Evolutionary conservation across 2,329 filamentous ascomycete species (phyloP), one percentile per base, ranked within the genome.

Genomic region (Aspergillus sp.): DNA sequence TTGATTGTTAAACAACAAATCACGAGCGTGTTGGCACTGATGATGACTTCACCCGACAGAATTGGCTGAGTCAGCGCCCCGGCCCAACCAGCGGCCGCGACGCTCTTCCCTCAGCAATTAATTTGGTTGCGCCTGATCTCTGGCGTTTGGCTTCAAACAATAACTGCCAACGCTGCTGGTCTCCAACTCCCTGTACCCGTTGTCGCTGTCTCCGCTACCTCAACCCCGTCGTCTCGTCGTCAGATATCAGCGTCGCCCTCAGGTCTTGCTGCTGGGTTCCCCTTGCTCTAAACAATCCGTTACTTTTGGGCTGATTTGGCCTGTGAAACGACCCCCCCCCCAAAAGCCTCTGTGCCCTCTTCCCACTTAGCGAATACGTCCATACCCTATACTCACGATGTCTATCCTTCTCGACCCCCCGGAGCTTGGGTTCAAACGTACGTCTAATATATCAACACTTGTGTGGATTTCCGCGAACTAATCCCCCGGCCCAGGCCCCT

Each of bases 391-490:
- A 65, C 60, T 64, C 66, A 84, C 71, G 79, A 98, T 98, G 95
- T 96, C 93, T 68, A 89, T 99, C 80, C 90, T 96, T 70, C 90
- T 99, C 73, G 88, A 95, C 70, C 95, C 93, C 59, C 77, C 85
- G 67, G 95, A 98, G 84, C 87, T 99, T 74, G 90, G 87, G 80
- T 99, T 99, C 81, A 89, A 88, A 79, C 90, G 95, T 98, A 66
- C 64, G 77, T 53, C 49, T 15, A 20, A 48, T 34, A 48, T 43
- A 55, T 43, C 51, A 56, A 38, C 39, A 54, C 63, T 56, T 70
- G 26, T 42, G 49, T 30, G 20, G 32, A 51, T n/a, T 22, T 54
- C 38, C 58, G 45, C 45, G 43, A 57, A 63, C 59, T 71, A 52
- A 68, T 70, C 66, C n/a, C 26, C 48, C 67, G 48, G 50, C 53